Evolutionary conservation across 371 early-diverging fungal species (phyloP).

Genomic region (Mucor circinelloides): DNA sequence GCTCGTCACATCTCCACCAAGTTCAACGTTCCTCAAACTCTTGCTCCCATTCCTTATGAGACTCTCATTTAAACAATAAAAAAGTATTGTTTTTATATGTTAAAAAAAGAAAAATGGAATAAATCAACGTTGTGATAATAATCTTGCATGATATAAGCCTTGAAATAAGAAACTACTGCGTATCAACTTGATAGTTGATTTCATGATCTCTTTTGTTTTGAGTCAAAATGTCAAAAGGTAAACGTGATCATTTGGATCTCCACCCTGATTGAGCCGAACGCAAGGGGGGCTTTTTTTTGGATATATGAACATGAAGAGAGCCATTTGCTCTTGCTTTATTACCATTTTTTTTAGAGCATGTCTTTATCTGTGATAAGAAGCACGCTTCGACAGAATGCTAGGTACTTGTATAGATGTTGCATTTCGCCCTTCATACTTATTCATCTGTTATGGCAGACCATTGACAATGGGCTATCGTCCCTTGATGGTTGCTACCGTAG

Average conservation of each 20-base stretch:
- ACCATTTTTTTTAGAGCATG: background rate
- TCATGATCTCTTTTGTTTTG: background rate
- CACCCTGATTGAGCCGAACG: background rate
- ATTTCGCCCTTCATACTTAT: background rate
- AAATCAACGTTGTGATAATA: background rate
- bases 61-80: constrained; percentile 67
- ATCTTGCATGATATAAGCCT: background rate
- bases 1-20: constrained; percentile 89
- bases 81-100: constrained; percentile 5
- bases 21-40: constrained; percentile 90
- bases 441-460: background rate
- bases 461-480: constrained; percentile 8
- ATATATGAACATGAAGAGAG: background rate
- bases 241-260: background rate
- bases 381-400: background rate
- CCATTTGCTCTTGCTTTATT: background rate
- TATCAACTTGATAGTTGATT: too few species aligned
- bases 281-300: background rate
- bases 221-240: background rate
- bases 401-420: background rate
- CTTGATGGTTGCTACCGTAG: background rate
- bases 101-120: background rate
- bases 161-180: background rate
- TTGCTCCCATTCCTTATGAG: constrained; percentile 95
- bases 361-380: constrained; percentile 11